phyloP scores from a whole-genome alignment of 23 red algal genomes.

The Agarophyton chilense region DNA sequence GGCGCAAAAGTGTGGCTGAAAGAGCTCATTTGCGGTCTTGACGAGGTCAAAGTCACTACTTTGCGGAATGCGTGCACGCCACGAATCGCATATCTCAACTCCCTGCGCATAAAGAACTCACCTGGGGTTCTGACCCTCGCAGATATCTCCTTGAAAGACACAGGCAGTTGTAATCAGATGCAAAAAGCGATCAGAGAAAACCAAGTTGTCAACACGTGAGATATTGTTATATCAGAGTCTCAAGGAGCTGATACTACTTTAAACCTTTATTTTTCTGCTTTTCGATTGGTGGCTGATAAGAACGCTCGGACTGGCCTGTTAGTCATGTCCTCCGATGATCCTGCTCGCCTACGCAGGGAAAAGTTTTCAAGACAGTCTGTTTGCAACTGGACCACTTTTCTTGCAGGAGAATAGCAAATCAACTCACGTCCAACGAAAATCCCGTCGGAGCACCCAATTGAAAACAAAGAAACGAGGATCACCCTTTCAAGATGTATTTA shows the following conservation, averaged over 20 bases:
- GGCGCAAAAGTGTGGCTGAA: no score
- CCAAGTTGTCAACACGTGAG: conserved; percentile 4
- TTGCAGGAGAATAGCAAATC: no score
- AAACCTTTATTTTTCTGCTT: background rate
- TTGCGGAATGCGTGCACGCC: background rate
- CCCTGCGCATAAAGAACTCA: background rate
- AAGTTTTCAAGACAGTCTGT: no score
- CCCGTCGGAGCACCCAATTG: no score
- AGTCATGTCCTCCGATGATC: background rate
- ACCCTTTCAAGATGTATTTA: no score
- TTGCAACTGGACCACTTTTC: no score
- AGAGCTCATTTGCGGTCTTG: no score
- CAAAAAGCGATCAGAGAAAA: conserved; percentile 14
- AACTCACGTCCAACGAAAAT: no score
- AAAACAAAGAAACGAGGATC: no score
- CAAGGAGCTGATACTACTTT: background rate
- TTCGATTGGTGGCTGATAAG: conserved; percentile 37
- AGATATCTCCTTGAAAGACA: background rate
- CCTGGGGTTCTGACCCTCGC: conserved; percentile 15
- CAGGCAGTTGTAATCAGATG: background rate
- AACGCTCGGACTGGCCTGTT: background rate
- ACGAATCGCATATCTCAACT: background rate
- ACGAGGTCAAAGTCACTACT: no score
- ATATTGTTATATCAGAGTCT: no score
- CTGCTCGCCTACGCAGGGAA: no score